Base-by-base conservation (phyloP, 805 yeast genomes). In the Yamadazyma scolyti region DNA sequence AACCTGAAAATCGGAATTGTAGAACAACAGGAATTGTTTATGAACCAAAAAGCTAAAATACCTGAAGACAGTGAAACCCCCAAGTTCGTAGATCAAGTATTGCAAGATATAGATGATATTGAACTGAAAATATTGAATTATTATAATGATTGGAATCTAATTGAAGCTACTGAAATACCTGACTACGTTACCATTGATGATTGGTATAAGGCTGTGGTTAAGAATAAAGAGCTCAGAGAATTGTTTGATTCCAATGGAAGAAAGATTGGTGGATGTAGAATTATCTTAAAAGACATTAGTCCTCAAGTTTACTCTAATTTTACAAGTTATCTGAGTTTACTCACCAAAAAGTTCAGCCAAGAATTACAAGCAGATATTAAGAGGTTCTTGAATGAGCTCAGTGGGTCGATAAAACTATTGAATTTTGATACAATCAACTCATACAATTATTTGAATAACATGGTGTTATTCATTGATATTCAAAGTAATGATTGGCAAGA, bases 61-160 rank as follows among this genome's bases (percentile, higher is more conserved):
- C n/a, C n/a, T n/a, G n/a, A n/a, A n/a, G n/a, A n/a, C n/a, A n/a
- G n/a, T n/a, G n/a, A n/a, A n/a, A n/a, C n/a, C n/a, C n/a, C n/a
- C n/a, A n/a, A n/a, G n/a, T n/a, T n/a, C n/a, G n/a, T n/a, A n/a
- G n/a, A n/a, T n/a, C n/a, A n/a, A n/a, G n/a, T n/a, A n/a, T n/a
- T n/a, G n/a, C n/a, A n/a, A n/a, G n/a, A n/a, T n/a, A n/a, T n/a
- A n/a, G n/a, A n/a, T n/a, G n/a, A n/a, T n/a, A n/a, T n/a, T n/a
- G n/a, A n/a, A n/a, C n/a, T n/a, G n/a, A n/a, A n/a, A n/a, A n/a
- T n/a, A n/a, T n/a, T n/a, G n/a, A n/a, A n/a, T n/a, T 79, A 77
- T 42, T 51, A 71, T 11, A 32, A 44, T 1, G 57, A 60, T 11
- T 84, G 94, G 94, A n/a, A n/a, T n/a, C n/a, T n/a, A n/a, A n/a